Percentiles rank a stretch among this genome's conserved stretches.
These are phyloP conservation scores for Daldinia vernicosa DNA, from an alignment of 495 filamentous ascomycete genomes.

Conservation along the genomic window DNA sequence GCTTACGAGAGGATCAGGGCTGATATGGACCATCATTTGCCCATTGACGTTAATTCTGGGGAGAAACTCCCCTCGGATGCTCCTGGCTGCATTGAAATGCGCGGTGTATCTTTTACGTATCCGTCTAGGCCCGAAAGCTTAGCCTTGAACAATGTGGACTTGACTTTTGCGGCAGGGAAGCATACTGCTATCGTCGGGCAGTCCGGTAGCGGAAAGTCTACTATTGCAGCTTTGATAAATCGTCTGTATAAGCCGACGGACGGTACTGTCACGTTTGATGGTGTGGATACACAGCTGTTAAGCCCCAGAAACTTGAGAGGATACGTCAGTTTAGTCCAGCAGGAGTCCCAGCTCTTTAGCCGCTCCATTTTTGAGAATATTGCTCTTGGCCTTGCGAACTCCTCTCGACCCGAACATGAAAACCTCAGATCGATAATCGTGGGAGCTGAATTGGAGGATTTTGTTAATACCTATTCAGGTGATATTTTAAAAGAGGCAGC, in stretches of 20 bases:
- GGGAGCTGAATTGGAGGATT: constrained; percentile 14
- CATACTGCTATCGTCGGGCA: constrained; percentile 71
- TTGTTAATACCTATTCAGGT: constrained; percentile 10
- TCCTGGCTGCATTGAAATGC: constrained; percentile 57
- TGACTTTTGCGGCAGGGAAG: constrained; percentile 62
- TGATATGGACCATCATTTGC: constrained; percentile 59
- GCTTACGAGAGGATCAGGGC: constrained; percentile 60
- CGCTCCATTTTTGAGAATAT: constrained; percentile 74
- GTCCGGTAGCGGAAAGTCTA: constrained; percentile 75
- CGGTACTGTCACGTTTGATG: constrained; percentile 59
- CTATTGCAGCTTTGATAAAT: constrained; percentile 63
- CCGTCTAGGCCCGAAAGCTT: constrained; percentile 62
- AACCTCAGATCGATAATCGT: constrained; percentile 51
- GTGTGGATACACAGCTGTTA: constrained; percentile 57
- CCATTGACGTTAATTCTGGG: constrained; percentile 56
- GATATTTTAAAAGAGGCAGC: constrained; percentile 33
- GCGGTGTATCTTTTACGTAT: constrained; percentile 65
- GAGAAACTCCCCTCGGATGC: constrained; percentile 46
- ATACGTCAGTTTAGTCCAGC: constrained; percentile 68
- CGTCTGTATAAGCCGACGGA: constrained; percentile 57
- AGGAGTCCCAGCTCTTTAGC: constrained; percentile 69
- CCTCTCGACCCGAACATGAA: constrained; percentile 54
- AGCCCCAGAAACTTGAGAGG: constrained; percentile 63
- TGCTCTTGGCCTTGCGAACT: constrained; percentile 66
- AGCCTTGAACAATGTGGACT: constrained; percentile 56